Conservation (phyloP, 257 asterid genomes). For the Plantago elongata region DNA sequence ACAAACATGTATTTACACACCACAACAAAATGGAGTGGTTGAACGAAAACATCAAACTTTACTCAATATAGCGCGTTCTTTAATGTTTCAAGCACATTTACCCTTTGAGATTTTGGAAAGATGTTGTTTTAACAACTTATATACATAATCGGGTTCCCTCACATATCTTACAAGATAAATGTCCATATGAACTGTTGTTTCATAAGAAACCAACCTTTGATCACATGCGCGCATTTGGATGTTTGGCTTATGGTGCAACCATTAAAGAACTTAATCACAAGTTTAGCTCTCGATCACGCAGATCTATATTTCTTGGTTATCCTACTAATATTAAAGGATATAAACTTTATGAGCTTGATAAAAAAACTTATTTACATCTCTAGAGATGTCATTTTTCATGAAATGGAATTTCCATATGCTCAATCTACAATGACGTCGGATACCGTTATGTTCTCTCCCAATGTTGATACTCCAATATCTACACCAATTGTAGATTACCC, state of each 20-base stretch:
- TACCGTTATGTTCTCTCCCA: neutral
- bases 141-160: neutral
- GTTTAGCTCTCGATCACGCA: neutral
- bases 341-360: neutral
- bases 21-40: neutral
- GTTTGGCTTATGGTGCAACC: neutral
- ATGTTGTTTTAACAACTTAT: neutral
- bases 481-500: too few species aligned
- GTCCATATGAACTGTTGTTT: neutral
- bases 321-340: neutral
- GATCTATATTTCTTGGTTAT: neutral
- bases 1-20: neutral
- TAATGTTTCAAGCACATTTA: neutral
- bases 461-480: too few species aligned
- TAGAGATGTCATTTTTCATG: neutral
- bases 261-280: neutral
- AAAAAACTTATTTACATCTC: neutral
- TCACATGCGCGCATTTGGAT: neutral
- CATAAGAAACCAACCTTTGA: neutral
- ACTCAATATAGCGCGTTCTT: neutral
- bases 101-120: neutral
- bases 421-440: too few species aligned
- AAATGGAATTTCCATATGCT: neutral
- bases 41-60: neutral
- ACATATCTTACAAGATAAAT: neutral